Base-by-base conservation (phyloP, 306 rosid genomes). In the Comarum palustre region DNA sequence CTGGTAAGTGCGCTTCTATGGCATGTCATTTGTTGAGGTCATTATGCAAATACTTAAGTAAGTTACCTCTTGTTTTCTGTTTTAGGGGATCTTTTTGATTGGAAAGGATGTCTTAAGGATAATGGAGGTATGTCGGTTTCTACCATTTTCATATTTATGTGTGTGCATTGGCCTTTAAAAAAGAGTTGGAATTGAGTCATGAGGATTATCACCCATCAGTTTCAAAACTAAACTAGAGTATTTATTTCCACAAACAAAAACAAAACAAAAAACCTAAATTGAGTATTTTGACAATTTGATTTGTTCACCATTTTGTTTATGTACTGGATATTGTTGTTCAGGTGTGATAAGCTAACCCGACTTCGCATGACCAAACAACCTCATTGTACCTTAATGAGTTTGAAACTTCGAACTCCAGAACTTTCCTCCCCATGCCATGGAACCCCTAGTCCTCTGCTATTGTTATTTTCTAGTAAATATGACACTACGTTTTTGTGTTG, bases 61-160 rank as follows among this genome's bases (percentile, higher is more conserved):
- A 38, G 43, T 22, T 36, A 72, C 67, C 81, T 75, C 73, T 68
- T 71, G 42, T 66, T 55, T 85, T 71, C 72, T 63, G 78, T 82
- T 73, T 39, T 61, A 94, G 98, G 98, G 97, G 39, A 73, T 87
- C 80, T 85, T 84, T 73, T 75, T 86, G 71, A 82, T 91, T 55
- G 96, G 97, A 79, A 89, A 80, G 69, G 95, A 94, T 73, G 4
- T 88, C 71, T 71, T 84, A 82, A 73, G 84, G 80, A 88, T 88
- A 11, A 25, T 84, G 57, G 78, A 82, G 97, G 98, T 94, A 86
- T 45, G 58, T 73, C 58, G 54, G 55, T 66, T 67, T 77, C 77
- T 38, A 62, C 55, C 11, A 36, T 12, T 41, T 42, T 55, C 27
- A 24, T 4, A 22, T 39, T 71, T 17, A 6, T 70, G 3, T 34